phyloP scores from a whole-genome alignment of 805 yeast genomes.

The Spathaspora gorwiae region DNA sequence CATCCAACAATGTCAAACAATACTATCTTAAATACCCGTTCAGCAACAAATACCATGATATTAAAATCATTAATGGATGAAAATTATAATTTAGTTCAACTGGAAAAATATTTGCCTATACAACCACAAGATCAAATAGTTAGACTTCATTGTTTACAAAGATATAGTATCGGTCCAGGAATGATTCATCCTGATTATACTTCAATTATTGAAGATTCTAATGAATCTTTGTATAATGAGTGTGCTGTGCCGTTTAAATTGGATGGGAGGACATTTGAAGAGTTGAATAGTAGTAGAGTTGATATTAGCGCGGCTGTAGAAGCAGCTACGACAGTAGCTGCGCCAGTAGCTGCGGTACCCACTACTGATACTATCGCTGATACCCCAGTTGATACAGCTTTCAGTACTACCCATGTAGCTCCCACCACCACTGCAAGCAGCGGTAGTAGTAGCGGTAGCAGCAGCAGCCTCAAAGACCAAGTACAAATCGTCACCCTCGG shows the following conservation, averaged over 20 bases:
- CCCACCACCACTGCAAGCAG: too few relatives aligned
- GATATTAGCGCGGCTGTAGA: conserved; percentile 17
- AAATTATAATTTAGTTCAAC: conserved; percentile 39
- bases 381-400: too few relatives aligned
- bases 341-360: too few relatives aligned
- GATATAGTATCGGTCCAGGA: conserved; percentile 18
- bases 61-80: conserved; percentile 49
- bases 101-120: conserved; percentile 17
- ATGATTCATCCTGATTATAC: conserved; percentile 20
- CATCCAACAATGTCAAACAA: conserved; percentile 65
- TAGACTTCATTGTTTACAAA: conserved; percentile 31
- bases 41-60: conserved; percentile 51
- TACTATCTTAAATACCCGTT: conserved; percentile 51
- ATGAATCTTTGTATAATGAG: conserved; percentile 30
- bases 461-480: conserved; percentile 36
- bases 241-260: conserved; percentile 17
- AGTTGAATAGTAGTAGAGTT: background rate
- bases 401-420: too few relatives aligned
- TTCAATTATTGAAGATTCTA: conserved; percentile 14
- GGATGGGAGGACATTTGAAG: background rate
- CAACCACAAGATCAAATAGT: conserved; percentile 2
- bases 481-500: conserved; percentile 78
- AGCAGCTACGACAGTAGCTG: conserved; percentile 5
- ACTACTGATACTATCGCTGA: too few relatives aligned
- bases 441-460: too few relatives aligned